Evolutionary conservation across 495 filamentous ascomycete species (phyloP).

Genomic region (Xylaria nigripes): DNA sequence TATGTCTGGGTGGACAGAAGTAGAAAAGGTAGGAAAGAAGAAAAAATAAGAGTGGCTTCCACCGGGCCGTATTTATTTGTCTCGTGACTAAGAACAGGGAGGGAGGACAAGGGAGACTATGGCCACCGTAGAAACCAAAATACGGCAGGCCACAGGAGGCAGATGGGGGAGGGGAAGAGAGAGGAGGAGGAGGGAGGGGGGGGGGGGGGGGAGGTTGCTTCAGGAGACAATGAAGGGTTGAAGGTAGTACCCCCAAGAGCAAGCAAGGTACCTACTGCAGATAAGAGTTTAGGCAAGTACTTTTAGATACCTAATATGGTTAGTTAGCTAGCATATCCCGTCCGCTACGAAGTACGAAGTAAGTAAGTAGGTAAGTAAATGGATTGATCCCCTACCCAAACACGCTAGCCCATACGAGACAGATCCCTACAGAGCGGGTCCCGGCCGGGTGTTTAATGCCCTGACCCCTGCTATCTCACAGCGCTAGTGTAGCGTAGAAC

Average conservation of each 20-base stretch:
- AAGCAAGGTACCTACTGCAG: conserved; percentile 4
- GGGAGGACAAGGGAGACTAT: conserved; percentile 23
- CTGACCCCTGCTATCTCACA: conserved; percentile 2
- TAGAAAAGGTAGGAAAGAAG: conserved; percentile 21
- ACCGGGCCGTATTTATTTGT: conserved; percentile 28
- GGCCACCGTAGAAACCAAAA: conserved; percentile 8
- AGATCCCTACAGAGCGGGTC: conserved; percentile 5
- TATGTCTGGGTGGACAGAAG: conserved; percentile 20
- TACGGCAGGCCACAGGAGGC: conserved; percentile 2
- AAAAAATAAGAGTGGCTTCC: conserved; percentile 23
- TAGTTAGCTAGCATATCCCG: no score
- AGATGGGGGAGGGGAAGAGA: not conserved
- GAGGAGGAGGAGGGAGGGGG: not conserved
- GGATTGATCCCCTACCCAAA: no score
- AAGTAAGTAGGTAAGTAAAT: no score
- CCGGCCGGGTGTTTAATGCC: not conserved
- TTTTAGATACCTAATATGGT: not conserved
- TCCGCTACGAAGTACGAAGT: no score
- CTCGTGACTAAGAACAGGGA: conserved; percentile 27
- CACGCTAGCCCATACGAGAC: conserved; percentile 6
- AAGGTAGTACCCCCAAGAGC: no score
- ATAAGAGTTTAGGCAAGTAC: conserved; percentile 1
- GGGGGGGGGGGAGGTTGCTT: not conserved
- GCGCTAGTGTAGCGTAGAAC: not conserved
- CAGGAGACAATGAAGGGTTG: conserved; percentile 6